Base-by-base conservation (phyloP, 1,284 basidiomycete species). In the Athelia psychrophila region DNA sequence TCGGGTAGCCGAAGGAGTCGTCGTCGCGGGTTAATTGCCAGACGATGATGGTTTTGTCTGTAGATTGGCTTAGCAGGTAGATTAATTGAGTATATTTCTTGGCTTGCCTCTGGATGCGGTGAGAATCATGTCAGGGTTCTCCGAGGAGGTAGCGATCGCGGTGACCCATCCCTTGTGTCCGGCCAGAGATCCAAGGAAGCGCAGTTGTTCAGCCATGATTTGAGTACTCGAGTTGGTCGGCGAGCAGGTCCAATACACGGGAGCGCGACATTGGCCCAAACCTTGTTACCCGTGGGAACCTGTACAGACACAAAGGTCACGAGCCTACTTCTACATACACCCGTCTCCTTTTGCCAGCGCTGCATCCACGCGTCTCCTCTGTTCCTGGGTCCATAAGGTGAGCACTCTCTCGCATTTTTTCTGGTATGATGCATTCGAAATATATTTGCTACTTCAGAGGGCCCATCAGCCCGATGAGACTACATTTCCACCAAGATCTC, bases 41-140 rank as follows among this genome's bases (percentile, higher is more conserved):
- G 71, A 98, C 95, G 69, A 99, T 98, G 81, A 99, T 93, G 57
- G 95, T 98, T 86, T 98, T 98, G 89, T 99, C 97, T 95, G 66
- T 55, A 65, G 64, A 54, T 44, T 38, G 5, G 20, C 18, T 44
- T 20, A 52, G 47, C 48, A 8, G 49, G 45, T 56, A 62, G 54
- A 58, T 53, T 58, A 50, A 58, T 49, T 54, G 57, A 50, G 52
- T 56, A 48, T 51, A 59, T 52, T 44, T 54, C 53, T 58, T 54
- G 42, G 79, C 74, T 69, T 80, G 95, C 93, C 93, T 80, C 95
- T 86, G 59, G 95, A 98, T 62, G 95, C 93, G 60, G 95, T 97
- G 73, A 97, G 79, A 74, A 98, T 95, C 84, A 95, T 91, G 75
- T 97, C 93, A 53, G 92, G 93, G 79, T 94, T 95, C 81, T 98